phyloP scores from a whole-genome alignment of 352 stramenopile species.

The Elongisporangium undulatum region DNA sequence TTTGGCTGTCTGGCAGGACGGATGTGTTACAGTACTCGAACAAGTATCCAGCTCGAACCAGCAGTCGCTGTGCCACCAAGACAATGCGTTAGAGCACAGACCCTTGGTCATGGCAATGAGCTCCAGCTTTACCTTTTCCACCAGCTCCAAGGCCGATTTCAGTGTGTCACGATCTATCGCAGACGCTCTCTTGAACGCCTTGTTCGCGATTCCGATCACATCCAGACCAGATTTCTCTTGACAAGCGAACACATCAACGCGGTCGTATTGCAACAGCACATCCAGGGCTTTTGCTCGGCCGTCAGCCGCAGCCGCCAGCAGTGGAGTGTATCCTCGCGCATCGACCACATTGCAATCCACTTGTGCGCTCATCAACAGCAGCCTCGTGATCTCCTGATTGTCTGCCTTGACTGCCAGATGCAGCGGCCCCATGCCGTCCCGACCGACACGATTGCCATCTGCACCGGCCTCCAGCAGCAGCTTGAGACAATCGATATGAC shows the following conservation, averaged over 20 bases:
- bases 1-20: too few relatives aligned
- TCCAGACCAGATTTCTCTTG: background rate
- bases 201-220: background rate
- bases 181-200: background rate
- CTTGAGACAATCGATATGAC: slow-evolving; percentile 55
- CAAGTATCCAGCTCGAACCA: background rate
- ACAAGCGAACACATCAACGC: background rate
- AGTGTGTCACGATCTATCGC: background rate
- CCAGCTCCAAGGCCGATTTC: background rate
- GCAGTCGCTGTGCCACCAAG: background rate
- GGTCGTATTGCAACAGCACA: background rate
- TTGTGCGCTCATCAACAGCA: background rate
- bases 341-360: slow-evolving; percentile 54
- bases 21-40: background rate
- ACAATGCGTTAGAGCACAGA: background rate
- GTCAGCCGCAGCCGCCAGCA: slow-evolving; percentile 11
- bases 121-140: background rate
- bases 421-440: background rate
- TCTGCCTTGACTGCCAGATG: background rate
- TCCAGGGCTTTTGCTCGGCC: background rate
- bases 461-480: slow-evolving; percentile 47
- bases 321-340: slow-evolving; percentile 48
- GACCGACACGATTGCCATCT: background rate
- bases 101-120: background rate
- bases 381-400: background rate